Evolutionary conservation across 768 basidiomycete genomes (phyloP), one percentile per base, ranked within the genome.

Genomic region (Boletus patriciae): DNA sequence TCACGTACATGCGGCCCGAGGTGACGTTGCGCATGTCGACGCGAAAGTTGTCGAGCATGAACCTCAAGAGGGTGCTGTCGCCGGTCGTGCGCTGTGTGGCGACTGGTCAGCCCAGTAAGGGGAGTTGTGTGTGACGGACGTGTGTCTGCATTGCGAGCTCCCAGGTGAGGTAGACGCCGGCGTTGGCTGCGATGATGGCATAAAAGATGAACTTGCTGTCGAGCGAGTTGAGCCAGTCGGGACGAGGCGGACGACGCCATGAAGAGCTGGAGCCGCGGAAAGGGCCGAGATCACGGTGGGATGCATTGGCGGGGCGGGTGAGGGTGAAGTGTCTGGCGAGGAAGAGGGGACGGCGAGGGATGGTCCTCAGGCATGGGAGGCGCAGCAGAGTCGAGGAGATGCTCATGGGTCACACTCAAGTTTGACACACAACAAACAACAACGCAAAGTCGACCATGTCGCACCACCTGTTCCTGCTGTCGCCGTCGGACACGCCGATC

Each of bases 401-500:
- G 57, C 8, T 21, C 52, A 44, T 27, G 36, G 41, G 9, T 6
- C 25, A 6, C 11, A 38, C 9, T 15, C 36, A 49, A 45, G 48
- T 3, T 46, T 42, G 51, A 10, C 37, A 57, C 15, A 57, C 60
- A 58, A 51, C 15, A 16, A 3, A 57, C 64, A 64, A 67, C 51
- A 51, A 49, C 13, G 21, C 12, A 4, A 3, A 12, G 49, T 60
- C 34, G 59, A 50, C 46, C 50, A 93, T 93, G 92, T 92, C 90
- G 57, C 89, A 92, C 70, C 92, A 94, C 75, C 78, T 94, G 34
- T 94, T 91, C 73, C 66, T 94, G 52, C 76, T 94, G 49, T 93
- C 91, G 54, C 91, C 92, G 46, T 87, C 91, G 54, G 92, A 94
- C 71, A 89, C 89, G 19, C 92, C 92, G 21, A 75, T 94, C 62